Base-by-base conservation (phyloP, 2,329 filamentous ascomycete species). In the Fusarium bulbicola region DNA sequence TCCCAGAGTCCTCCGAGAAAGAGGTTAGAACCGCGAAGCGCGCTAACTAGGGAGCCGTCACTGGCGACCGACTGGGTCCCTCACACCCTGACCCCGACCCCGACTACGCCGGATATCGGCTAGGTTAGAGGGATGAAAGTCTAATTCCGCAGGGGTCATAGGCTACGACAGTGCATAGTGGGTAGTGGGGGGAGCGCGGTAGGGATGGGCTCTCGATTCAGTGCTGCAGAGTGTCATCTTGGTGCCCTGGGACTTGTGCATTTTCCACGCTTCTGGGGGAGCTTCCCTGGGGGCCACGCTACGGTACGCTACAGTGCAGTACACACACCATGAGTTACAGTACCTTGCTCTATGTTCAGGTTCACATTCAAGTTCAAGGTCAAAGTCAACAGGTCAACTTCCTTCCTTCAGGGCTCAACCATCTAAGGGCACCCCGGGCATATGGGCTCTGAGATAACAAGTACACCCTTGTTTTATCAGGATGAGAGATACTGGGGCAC, bases 21-120 rank as follows among this genome's bases (percentile, higher is more conserved):
- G 34, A 18, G 18, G 40, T 49, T 58, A 52, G 26, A 59, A 58
- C 50, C 52, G 59, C 65, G 32, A 50, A 53, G 46, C 65, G 66
- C 66, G 66, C 65, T 69, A 69, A 69, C 59, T 46, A 69, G 45
- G 49, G 39, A 66, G 37, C 52, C 59, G 50, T 64, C 64, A 63
- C 36, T 57, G 42, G 42, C 28, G 20, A 53, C 50, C 24, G 32
- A 39, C 50, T 53, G 50, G 50, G 34, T 28, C 46, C 43, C 47
- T 58, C 42, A 59, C 61, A 57, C 39, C 58, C 52, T 49, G 63
- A 61, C 53, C 59, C 68, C 49, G 59, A 61, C 46, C 34, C 37
- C 54, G 30, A 62, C 66, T 73, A 66, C 67, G 67, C 74, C 74
- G 74, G 74, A 76, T 74, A 68, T 74, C 68, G 72, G 70, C 70